A percentile compares a stretch with the other conserved stretches of the same genome.
These are phyloP conservation scores for Drosera capensis DNA, from an alignment of 148 eudicot species.

Conservation along the genomic window DNA sequence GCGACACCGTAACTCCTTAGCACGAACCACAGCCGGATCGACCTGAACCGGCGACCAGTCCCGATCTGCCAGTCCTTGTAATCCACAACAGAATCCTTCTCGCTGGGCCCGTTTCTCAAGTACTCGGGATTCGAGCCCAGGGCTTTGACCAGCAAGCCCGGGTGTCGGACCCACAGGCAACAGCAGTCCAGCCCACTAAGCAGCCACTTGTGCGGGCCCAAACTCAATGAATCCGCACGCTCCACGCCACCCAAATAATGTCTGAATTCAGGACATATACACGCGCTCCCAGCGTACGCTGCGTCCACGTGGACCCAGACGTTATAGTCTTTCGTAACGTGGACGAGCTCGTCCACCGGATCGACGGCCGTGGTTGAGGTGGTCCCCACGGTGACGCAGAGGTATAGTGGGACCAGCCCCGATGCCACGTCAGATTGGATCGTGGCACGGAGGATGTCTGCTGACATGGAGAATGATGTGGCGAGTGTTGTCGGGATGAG, in stretches of 20 bases:
- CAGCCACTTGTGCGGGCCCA: conserved; percentile 42
- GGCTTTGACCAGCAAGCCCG: conserved; percentile 13
- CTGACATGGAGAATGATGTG: conserved; percentile 14
- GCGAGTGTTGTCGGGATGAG: conserved; percentile 14
- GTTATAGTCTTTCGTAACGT: conserved; percentile 16
- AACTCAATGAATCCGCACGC: conserved; percentile 24
- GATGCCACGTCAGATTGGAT: conserved; percentile 30
- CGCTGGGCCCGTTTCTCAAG: conserved; percentile 19
- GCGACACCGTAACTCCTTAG: conserved; percentile 23
- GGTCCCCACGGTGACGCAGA: conserved; percentile 29
- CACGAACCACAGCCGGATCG: conserved; percentile 28
- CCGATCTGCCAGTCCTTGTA: conserved; percentile 46
- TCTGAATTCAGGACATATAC: conserved; percentile 38
- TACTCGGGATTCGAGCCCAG: conserved; percentile 27
- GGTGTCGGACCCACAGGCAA: conserved; percentile 29
- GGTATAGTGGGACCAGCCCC: conserved; percentile 29
- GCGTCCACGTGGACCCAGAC: conserved; percentile 27
- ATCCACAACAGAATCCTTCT: conserved; percentile 19
- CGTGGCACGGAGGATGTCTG: conserved; percentile 6
- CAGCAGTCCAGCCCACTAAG: conserved; percentile 30
- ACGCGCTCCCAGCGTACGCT: conserved; percentile 23
- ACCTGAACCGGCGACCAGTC: conserved; percentile 25
- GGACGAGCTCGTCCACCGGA: conserved; percentile 4
- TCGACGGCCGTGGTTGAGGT: conserved; percentile 13
- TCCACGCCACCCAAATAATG: conserved; percentile 33